Evolutionary conservation across 345 rosid species (phyloP).

Genomic region (Erucastrum elatum): DNA sequence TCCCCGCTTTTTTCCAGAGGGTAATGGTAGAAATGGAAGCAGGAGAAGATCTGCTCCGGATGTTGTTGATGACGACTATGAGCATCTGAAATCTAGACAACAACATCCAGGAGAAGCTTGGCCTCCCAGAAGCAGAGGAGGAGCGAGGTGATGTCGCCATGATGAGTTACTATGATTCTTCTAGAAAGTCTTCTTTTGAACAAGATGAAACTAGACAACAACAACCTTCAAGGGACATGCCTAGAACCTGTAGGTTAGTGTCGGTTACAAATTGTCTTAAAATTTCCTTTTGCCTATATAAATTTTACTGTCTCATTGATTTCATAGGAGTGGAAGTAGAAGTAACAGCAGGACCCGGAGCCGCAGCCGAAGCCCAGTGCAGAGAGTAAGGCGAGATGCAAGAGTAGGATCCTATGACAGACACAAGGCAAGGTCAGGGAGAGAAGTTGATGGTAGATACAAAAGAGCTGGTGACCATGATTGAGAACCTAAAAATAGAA

Average conservation of each 20-base stretch:
- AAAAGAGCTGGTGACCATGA: too few relatives aligned
- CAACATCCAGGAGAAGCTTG: constrained; percentile 49
- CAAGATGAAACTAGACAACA: constrained; percentile 56
- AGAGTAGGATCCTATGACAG: constrained; percentile 60
- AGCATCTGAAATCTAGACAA: constrained; percentile 42
- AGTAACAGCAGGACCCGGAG: constrained; percentile 62
- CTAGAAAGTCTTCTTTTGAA: constrained; percentile 69
- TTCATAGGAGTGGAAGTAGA: constrained; percentile 36
- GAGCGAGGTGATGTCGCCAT: constrained; percentile 36
- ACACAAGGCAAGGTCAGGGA: constrained; percentile 38
- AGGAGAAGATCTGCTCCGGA: constrained; percentile 48
- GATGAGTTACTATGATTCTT: constrained; percentile 52
- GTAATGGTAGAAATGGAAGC: constrained; percentile 44
- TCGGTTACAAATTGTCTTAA: not conserved
- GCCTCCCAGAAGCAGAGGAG: constrained; percentile 45
- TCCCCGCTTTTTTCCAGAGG: constrained; percentile 48
- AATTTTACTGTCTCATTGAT: not conserved
- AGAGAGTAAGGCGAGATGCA: constrained; percentile 61
- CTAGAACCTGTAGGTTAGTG: constrained; percentile 54
- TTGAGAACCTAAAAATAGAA: constrained; percentile 36
- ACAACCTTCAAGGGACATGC: constrained; percentile 39
- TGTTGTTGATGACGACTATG: constrained; percentile 21
- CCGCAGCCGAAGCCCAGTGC: constrained; percentile 72
- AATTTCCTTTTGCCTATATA: not conserved
- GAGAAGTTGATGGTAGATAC: too few relatives aligned